Evolutionary conservation across 2,329 filamentous ascomycete genomes (phyloP), one percentile per base, ranked within the genome.

Genomic region (Trichoderma sp.): DNA sequence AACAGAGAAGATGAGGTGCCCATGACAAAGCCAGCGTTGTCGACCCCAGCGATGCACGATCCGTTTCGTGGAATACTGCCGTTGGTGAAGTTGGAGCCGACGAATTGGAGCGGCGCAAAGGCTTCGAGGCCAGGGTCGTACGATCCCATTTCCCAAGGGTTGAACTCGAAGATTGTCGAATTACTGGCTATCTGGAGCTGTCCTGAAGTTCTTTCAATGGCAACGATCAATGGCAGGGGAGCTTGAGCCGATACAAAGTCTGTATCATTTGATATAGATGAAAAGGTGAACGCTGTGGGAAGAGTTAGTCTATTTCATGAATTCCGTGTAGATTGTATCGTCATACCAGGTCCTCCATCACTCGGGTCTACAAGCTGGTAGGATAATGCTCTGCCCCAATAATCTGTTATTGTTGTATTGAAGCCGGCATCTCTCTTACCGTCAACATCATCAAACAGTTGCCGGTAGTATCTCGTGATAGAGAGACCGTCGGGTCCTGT

Each of bases 1-100:
- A 97, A 97, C 2, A 97, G 86, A 0, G 92, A 92, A 1, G 91
- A 93, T 26, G 91, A 94, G 0, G 94, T 97, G 65, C 94, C 94
- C 89, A 97, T 94, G 30, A 97, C 84, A 78, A 89, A 97, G 7
- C 93, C 93, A 28, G 88, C 88, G 76, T 94, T 94, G 81, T 97
- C 95, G 74, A 94, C 94, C 1, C 95, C 95, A 8, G 87, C 85
- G 18, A 97, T 86, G 78, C 95, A 97, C 32, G 82, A 79, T 57
- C 87, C 86, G 70, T 85, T 80, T 12, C 83, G 78, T 0, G 87
- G 82, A 24, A 96, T 80, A 8, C 79, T 77, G 24, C 93, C 93
- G 6, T 82, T 84, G 51, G 84, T 86, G 79, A 95, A 94, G 74
- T 90, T 90, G 2, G 92, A 93, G 3, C 93, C 93, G 2, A 95